Base-by-base conservation (phyloP, 306 rosid genomes). In the Erythrophleum fordii region DNA sequence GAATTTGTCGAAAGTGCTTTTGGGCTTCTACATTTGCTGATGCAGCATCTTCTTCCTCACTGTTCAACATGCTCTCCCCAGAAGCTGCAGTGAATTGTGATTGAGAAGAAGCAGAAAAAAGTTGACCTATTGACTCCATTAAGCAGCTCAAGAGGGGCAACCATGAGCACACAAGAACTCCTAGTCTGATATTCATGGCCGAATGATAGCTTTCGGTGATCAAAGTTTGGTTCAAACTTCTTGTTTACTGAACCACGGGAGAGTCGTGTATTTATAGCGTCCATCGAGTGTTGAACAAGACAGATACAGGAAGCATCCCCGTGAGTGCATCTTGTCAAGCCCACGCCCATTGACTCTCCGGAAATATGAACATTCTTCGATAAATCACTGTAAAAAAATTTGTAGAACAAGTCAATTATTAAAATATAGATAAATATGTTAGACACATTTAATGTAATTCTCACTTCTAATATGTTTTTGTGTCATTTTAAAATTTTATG, bases 1-100 rank as follows among this genome's bases (percentile, higher is more conserved):
- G 86, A 72, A 86, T 48, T 76, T 83, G 65, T 31, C 86, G 73
- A 73, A 86, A 86, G 74, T 86, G 84, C 58, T 80, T 83, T 67
- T 86, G 89, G 4, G 86, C 82, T 53, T 83, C 75, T 22, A 52
- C 83, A 41, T 79, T 83, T 55, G 83, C 77, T 48, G 89, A 76
- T 8, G 23, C 70, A 79, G 52, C 89, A 7, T 55, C 65, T 75
- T 80, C 56, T 76, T 83, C 73, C 26, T 56, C 61, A 65, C 28
- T 28, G 42, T 29, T n/a, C 49, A 77, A 22, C 70, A 18, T 25
- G 49, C 25, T 81, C 71, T 80, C 77, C 42, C 82, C 61, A 14
- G 80, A 75, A 10, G 14, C 69, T 22, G 69, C 39, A 49, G 58
- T 22, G 49, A 26, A 6, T 23, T 60, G 81, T 74, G 83, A 67